These are phyloP conservation scores for Orbilia quercus DNA, from an alignment of 2,329 filamentous ascomycete species.

Conservation along the genomic window DNA sequence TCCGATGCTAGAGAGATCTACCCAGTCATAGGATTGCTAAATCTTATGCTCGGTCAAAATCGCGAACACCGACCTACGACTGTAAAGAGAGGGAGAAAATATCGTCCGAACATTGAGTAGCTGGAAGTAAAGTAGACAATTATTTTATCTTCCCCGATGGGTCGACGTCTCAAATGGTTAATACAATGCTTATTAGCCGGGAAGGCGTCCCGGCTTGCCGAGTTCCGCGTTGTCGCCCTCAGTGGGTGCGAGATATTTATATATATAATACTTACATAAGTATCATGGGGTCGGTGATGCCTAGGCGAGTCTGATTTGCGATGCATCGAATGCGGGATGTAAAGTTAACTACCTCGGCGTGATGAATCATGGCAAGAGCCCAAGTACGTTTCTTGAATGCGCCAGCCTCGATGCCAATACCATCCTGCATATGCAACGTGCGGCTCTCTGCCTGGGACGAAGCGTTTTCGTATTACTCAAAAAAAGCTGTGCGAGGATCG, in stretches of 20 bases:
- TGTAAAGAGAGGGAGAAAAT: too few relatives aligned
- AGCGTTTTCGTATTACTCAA: slow-evolving; percentile 29
- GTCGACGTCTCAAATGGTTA: slow-evolving; percentile 13
- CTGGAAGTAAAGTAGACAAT: too few relatives aligned
- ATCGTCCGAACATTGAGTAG: too few relatives aligned
- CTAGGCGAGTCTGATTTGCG: slow-evolving; percentile 37
- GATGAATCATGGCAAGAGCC: slow-evolving; percentile 34
- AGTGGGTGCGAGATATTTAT: slow-evolving; percentile 41
- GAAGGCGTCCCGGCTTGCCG: slow-evolving; percentile 56
- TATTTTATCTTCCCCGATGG: slow-evolving; percentile 22
- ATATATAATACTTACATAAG: slow-evolving; percentile 54
- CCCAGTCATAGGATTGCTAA: slow-evolving; percentile 16
- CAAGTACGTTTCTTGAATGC: slow-evolving; percentile 15
- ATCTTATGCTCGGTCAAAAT: slow-evolving; percentile 9
- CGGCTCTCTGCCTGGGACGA: slow-evolving; percentile 36
- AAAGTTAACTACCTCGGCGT: slow-evolving; percentile 27
- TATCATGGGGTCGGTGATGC: slow-evolving; percentile 22
- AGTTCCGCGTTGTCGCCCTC: slow-evolving; percentile 49
- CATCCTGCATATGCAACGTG: slow-evolving; percentile 41
- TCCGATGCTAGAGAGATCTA: slow-evolving; percentile 48
- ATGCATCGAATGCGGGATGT: slow-evolving; percentile 19
- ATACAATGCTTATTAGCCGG: slow-evolving; percentile 50
- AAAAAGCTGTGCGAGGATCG: slow-evolving; percentile 20
- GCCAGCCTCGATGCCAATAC: slow-evolving; percentile 25
- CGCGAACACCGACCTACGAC: slow-evolving; percentile 24